Conservation (phyloP, 805 yeast genomes). For the Candida hispaniensis region DNA sequence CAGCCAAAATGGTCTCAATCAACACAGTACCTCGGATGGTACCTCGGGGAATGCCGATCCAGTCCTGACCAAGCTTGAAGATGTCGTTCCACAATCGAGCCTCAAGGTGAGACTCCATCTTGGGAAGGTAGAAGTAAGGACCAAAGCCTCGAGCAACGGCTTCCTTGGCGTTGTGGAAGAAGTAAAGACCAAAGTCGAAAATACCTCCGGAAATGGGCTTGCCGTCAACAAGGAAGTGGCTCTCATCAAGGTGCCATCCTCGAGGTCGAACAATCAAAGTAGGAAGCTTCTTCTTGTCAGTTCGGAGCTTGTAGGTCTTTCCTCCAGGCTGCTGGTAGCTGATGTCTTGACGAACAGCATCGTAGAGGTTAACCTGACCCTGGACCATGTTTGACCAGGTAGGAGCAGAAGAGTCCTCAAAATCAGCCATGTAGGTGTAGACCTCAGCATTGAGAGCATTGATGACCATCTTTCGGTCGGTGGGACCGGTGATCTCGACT, state of each 20-base stretch:
- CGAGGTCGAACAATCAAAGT: conserved; percentile 45
- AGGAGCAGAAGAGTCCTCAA: conserved; percentile 64
- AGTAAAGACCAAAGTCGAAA: conserved; percentile 61
- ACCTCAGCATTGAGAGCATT: conserved; percentile 60
- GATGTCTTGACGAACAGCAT: conserved; percentile 52
- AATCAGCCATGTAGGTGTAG: conserved; percentile 67
- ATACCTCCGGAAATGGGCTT: conserved; percentile 56
- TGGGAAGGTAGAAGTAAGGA: conserved; percentile 64
- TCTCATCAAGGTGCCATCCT: conserved; percentile 66
- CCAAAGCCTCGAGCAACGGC: conserved; percentile 45
- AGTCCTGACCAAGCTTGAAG: conserved; percentile 50
- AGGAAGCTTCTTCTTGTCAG: conserved; percentile 39
- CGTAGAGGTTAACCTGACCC: conserved; percentile 61
- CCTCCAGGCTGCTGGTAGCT: conserved; percentile 29
- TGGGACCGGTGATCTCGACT: conserved; percentile 68
- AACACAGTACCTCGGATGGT: conserved; percentile 59
- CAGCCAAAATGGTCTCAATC: conserved; percentile 60
- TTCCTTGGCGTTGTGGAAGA: conserved; percentile 55
- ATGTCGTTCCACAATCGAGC: conserved; percentile 65
- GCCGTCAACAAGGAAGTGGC: conserved; percentile 55
- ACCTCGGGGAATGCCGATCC: conserved; percentile 48
- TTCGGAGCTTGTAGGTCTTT: conserved; percentile 43
- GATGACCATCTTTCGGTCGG: conserved; percentile 66
- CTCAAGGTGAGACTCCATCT: conserved; percentile 64
- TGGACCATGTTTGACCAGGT: conserved; percentile 58